Base-by-base conservation (phyloP, 2,329 filamentous ascomycete species). In the Ascosphaera apis region DNA sequence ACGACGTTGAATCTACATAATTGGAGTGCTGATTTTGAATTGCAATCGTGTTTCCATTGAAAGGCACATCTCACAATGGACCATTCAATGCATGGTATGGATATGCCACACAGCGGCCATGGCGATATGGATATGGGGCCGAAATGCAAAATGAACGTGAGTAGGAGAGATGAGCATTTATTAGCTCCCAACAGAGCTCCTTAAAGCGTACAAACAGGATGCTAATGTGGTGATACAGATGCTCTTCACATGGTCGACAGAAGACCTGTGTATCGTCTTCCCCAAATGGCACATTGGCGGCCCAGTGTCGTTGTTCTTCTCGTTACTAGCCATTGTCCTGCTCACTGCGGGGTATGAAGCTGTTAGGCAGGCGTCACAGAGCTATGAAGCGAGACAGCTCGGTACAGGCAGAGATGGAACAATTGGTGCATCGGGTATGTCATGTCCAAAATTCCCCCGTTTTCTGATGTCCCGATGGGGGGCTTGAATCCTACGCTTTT, bases 181-280 rank as follows among this genome's bases (percentile, higher is more conserved):
- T n/a, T n/a, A n/a, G n/a, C n/a, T n/a, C n/a, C n/a, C n/a, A n/a
- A n/a, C n/a, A n/a, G n/a, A n/a, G n/a, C n/a, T n/a, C n/a, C n/a
- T n/a, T n/a, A n/a, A n/a, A n/a, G n/a, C n/a, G n/a, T n/a, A n/a
- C n/a, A n/a, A n/a, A n/a, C n/a, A n/a, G n/a, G n/a, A n/a, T n/a
- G n/a, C n/a, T n/a, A n/a, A n/a, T n/a, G n/a, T n/a, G n/a, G n/a
- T n/a, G n/a, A n/a, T 35, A 3, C 46, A 92, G 83, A 95, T 93
- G 86, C 72, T 95, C 45, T 98, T 98, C 63, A 95, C 83, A 41
- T 98, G 86, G 86, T 72, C 83, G 54, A 86, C 84, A 2, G 70
- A 66, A 38, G 78, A 95, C 59, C 80, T 98, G 44, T 98, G 88
- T 67, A 91, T 98, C 56, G 71, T 98, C 55, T 98, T 95, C 65